Conservation (phyloP, 2,329 filamentous ascomycete genomes). For the Onygenales sp. region DNA sequence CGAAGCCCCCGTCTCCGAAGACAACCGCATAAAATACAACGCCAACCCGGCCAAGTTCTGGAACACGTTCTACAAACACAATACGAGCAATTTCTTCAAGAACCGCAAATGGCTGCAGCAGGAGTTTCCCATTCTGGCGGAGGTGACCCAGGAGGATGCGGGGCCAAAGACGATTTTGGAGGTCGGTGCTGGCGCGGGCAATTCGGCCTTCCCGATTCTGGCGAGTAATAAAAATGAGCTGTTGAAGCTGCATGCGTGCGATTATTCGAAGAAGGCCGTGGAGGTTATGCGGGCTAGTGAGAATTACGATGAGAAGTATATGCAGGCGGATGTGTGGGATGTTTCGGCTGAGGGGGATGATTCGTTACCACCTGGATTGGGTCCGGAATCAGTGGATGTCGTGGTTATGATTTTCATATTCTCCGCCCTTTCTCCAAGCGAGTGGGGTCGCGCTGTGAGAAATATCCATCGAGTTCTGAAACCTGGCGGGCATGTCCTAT, state of each 20-base stretch:
- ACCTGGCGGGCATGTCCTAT: conserved; percentile 85
- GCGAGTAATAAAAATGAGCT: conserved; percentile 71
- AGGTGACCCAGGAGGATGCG: conserved; percentile 61
- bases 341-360: conserved; percentile 52
- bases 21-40: conserved; percentile 87
- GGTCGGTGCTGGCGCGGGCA: conserved; percentile 90
- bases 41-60: conserved; percentile 88
- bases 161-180: conserved; percentile 69
- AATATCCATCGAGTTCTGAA: conserved; percentile 80
- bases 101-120: conserved; percentile 94
- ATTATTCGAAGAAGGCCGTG: conserved; percentile 92
- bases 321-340: conserved; percentile 94
- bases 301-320: conserved; percentile 60
- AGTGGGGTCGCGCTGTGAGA: conserved; percentile 73
- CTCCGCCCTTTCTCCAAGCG: conserved; percentile 72
- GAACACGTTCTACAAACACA: conserved; percentile 98
- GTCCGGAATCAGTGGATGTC: conserved; percentile 74
- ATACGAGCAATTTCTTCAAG: conserved; percentile 96
- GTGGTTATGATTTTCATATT: conserved; percentile 97
- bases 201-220: conserved; percentile 89
- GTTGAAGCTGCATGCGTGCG: conserved; percentile 82
- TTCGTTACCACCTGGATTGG: conserved; percentile 63
- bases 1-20: conserved; percentile 77
- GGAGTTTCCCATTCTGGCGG: conserved; percentile 81
- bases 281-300: conserved; percentile 79